phyloP scores from a whole-genome alignment of 2,329 filamentous ascomycete species.

The Epichloe glyceriae region DNA sequence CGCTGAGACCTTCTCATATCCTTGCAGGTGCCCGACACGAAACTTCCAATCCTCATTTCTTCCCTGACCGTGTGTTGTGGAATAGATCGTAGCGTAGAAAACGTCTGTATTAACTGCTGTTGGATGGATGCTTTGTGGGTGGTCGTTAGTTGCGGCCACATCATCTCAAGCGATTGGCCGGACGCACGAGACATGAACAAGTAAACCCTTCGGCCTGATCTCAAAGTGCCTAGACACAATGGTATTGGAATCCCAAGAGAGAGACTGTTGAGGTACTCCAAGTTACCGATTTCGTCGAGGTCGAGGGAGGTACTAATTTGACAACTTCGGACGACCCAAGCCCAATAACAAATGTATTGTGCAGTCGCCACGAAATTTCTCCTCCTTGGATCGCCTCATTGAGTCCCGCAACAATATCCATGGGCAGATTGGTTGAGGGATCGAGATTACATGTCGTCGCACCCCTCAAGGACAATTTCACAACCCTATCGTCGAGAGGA shows the following conservation, averaged over 20 bases:
- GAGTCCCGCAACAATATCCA: slow-evolving; percentile 9
- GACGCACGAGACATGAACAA: neutral
- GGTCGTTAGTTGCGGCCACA: neutral
- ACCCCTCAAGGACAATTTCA: no score
- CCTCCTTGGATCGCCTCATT: neutral
- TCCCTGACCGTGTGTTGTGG: neutral
- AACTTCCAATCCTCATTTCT: neutral
- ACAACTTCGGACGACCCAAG: no score
- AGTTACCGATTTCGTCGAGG: no score
- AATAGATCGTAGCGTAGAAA: no score
- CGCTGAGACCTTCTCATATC: neutral
- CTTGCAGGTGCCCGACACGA: neutral
- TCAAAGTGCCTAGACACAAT: no score
- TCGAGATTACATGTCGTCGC: neutral
- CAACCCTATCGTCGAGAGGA: no score
- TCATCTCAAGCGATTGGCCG: neutral
- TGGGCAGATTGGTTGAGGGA: neutral
- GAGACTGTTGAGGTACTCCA: no score
- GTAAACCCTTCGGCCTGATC: neutral
- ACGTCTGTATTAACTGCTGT: no score
- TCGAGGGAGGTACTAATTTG: no score
- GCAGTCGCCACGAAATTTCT: no score
- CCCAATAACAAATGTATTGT: no score
- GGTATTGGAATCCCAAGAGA: no score
- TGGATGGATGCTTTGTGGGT: neutral